phyloP scores from a whole-genome alignment of 2,329 filamentous ascomycete genomes.

The Epichloe coenophiala region DNA sequence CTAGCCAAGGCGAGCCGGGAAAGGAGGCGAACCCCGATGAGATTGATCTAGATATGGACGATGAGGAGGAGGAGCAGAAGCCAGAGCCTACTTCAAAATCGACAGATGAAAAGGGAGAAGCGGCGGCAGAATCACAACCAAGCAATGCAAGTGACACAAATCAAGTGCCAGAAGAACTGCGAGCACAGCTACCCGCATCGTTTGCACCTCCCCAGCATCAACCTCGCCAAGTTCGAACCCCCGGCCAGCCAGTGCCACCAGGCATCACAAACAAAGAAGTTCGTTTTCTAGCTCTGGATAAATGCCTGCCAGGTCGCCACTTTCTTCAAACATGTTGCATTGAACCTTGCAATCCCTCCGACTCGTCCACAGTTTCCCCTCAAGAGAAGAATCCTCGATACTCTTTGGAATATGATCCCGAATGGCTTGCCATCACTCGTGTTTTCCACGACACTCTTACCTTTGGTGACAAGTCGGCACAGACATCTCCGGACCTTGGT shows the following conservation, averaged over 20 bases:
- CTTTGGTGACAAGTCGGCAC: conserved; percentile 45
- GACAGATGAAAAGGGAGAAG: not conserved
- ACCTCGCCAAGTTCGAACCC: conserved; percentile 24
- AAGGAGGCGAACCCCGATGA: conserved; percentile 46
- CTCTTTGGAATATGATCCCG: conserved; percentile 68
- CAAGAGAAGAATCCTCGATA: conserved; percentile 27
- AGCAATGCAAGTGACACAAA: conserved; percentile 7
- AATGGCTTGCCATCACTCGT: conserved; percentile 90
- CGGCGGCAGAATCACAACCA: not conserved
- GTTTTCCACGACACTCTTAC: conserved; percentile 55
- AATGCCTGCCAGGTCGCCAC: conserved; percentile 66
- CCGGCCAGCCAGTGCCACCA: conserved; percentile 51
- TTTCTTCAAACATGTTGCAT: conserved; percentile 72
- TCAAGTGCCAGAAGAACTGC: conserved; percentile 47
- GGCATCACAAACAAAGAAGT: conserved; percentile 68
- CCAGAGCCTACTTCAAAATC: not conserved
- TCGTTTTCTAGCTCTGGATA: conserved; percentile 80
- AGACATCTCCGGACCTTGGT: conserved; percentile 46
- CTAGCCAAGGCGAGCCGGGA: not conserved
- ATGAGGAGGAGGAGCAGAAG: conserved; percentile 13
- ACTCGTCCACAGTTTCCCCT: conserved; percentile 11
- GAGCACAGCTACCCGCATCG: conserved; percentile 62
- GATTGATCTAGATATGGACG: conserved; percentile 54
- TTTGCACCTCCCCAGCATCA: conserved; percentile 38
- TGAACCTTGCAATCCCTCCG: conserved; percentile 26